Evolutionary conservation across 2,329 filamentous ascomycete genomes (phyloP), one percentile per base, ranked within the genome.

Genomic region (Phaeosphaeriaceae sp.): DNA sequence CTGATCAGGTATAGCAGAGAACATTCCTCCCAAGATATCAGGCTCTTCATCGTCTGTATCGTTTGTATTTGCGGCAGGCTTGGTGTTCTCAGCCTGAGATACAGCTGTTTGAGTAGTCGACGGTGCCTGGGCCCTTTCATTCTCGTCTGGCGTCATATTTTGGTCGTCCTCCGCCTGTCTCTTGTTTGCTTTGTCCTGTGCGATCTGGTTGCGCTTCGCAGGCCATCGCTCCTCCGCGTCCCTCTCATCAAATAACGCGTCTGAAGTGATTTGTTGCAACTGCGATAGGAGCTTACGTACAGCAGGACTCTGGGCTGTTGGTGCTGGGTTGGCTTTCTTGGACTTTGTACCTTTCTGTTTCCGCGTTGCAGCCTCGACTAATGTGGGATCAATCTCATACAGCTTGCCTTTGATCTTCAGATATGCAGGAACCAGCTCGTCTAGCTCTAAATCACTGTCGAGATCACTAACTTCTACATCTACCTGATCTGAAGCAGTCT

Each of bases 201-300:
- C 76, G 21, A 83, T 72, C 21, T 80, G 73, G 47, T 78, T 76
- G 57, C 77, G 80, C 61, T 70, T 77, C n/a, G 68, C 71, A 24
- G 72, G 72, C 83, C 83, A 85, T 49, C 74, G 73, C 13, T 73
- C 70, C 36, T 83, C 80, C 11, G 82, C 83, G 51, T 80, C 74
- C 5, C 74, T 68, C 56, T 79, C 71, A 58, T 85, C 82, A 61
- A 85, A 84, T 2, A 85, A 69, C 0, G 81, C 72, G 65, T 85
- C 83, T 1, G 87, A 89, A 69, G 95, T 90, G 44, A 97, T 91
- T 60, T 86, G 86, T 40, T 88, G 84, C 41, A 97, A 80, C 72
- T 93, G 96, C 17, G 88, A 87, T 42, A 89, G 83, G 2, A 96
- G 78, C 66, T 88, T 91, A 10, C 85, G 84, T 45, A 88, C 81